These are phyloP conservation scores for Yamadazyma diddensiae DNA, from an alignment of 1,139 yeast genomes.

Conservation along the genomic window DNA sequence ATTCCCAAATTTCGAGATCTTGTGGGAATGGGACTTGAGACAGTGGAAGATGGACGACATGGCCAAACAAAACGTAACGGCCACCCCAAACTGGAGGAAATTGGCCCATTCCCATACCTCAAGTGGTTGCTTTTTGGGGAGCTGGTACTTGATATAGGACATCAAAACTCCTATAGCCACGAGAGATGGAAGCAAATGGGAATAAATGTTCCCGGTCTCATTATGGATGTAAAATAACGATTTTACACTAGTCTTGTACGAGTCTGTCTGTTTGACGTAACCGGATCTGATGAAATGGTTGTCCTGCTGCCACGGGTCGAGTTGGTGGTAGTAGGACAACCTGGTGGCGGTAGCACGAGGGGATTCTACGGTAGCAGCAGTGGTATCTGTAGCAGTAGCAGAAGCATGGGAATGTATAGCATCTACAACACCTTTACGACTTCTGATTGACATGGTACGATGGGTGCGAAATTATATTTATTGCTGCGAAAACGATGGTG, in stretches of 20 bases:
- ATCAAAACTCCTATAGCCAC: constrained; percentile 27
- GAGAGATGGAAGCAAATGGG: constrained; percentile 72
- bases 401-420: neutral
- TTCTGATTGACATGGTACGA: no score
- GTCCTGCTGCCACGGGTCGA: constrained; percentile 85
- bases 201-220: constrained; percentile 78
- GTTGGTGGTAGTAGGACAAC: constrained; percentile 31
- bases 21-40: constrained; percentile 69
- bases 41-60: constrained; percentile 79
- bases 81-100: constrained; percentile 38
- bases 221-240: constrained; percentile 75
- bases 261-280: constrained; percentile 68
- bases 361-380: neutral
- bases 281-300: constrained; percentile 75
- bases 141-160: constrained; percentile 22
- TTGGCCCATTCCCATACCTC: constrained; percentile 42
- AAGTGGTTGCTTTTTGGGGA: constrained; percentile 32
- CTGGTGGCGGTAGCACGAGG: neutral
- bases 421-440: no score
- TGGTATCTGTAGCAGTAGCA: neutral
- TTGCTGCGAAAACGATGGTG: constrained; percentile 25
- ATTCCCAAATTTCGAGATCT: constrained; percentile 64
- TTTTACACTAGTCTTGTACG: constrained; percentile 46
- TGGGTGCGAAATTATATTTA: neutral
- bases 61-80: constrained; percentile 55